Conservation (phyloP, 768 basidiomycete species). For the Lactarius psammicola region DNA sequence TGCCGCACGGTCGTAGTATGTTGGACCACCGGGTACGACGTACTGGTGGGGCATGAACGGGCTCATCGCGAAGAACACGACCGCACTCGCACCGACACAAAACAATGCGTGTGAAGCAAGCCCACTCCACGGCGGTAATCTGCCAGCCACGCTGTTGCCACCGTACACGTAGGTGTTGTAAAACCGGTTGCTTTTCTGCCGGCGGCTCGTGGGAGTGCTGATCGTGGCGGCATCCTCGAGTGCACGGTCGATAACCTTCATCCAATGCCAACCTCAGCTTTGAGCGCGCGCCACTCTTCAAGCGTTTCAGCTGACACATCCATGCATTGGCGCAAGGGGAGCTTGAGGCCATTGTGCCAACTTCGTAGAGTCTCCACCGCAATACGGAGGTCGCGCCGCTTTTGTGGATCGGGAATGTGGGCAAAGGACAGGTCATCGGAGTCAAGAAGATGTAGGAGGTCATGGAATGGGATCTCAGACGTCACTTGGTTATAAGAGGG, state of each 20-base stretch:
- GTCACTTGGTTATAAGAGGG: conserved; percentile 70
- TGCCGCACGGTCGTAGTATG: conserved; percentile 72
- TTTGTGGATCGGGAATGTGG: conserved; percentile 23
- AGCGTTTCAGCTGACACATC: conserved; percentile 62
- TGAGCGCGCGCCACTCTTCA: conserved; percentile 77
- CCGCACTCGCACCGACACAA: conserved; percentile 60
- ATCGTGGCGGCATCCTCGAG: conserved; percentile 40
- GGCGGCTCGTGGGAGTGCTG: conserved; percentile 26
- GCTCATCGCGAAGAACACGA: conserved; percentile 58
- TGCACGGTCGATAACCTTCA: conserved; percentile 75
- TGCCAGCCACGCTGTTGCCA: conserved; percentile 39
- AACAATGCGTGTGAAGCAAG: conserved; percentile 33
- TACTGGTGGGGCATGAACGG: conserved; percentile 59
- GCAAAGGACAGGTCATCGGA: conserved; percentile 24
- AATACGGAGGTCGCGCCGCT: conserved; percentile 44
- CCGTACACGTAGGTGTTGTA: conserved; percentile 71
- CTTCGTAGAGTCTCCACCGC: conserved; percentile 61
- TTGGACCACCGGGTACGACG: conserved; percentile 60
- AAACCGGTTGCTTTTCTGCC: conserved; percentile 50
- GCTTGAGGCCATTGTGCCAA: conserved; percentile 61
- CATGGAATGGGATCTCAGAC: conserved; percentile 33
- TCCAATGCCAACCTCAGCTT: conserved; percentile 75
- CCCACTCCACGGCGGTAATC: conserved; percentile 14
- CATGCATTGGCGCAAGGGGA: conserved; percentile 44
- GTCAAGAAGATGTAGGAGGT: conserved; percentile 29